Percentiles rank a stretch among this genome's conserved stretches.
Conservation (phyloP, 371 early-diverging fungal genomes). For the Mortierella sp. region DNA sequence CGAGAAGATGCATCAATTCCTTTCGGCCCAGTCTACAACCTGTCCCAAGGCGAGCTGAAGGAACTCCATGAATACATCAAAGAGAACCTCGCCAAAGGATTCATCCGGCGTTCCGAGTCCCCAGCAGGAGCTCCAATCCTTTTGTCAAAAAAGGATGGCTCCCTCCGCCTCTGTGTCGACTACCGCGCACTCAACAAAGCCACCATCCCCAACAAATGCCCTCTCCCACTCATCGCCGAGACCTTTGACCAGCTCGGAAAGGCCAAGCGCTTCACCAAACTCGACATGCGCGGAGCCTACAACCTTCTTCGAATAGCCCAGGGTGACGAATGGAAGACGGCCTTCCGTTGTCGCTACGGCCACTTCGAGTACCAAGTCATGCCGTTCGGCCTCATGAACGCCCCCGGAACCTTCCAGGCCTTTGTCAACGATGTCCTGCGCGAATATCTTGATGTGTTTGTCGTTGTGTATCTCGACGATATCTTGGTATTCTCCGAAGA, state of each 20-base stretch:
- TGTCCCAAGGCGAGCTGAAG: slow-evolving; percentile 42
- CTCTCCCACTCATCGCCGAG: slow-evolving; percentile 53
- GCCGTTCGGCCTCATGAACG: slow-evolving; percentile 58
- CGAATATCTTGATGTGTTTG: slow-evolving; percentile 54
- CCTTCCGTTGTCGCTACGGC: slow-evolving; percentile 54
- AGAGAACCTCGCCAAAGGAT: slow-evolving; percentile 38
- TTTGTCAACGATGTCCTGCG: slow-evolving; percentile 57
- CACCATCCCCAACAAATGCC: slow-evolving; percentile 52
- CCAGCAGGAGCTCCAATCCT: slow-evolving; percentile 65
- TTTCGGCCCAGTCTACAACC: slow-evolving; percentile 27
- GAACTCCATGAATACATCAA: slow-evolving; percentile 31
- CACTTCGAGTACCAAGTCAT: slow-evolving; percentile 57
- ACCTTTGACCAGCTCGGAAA: slow-evolving; percentile 39
- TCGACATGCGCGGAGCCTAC: slow-evolving; percentile 56
- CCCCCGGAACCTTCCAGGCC: slow-evolving; percentile 57
- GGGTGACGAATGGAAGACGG: slow-evolving; percentile 20
- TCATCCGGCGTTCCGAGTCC: slow-evolving; percentile 57
- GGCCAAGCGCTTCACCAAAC: slow-evolving; percentile 45
- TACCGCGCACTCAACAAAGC: slow-evolving; percentile 62
- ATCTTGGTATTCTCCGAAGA: slow-evolving; percentile 64
- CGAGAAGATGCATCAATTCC: slow-evolving; percentile 20
- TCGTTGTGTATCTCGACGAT: slow-evolving; percentile 65
- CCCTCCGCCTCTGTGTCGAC: slow-evolving; percentile 50
- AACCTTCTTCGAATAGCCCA: slow-evolving; percentile 37
- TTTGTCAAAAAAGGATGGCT: slow-evolving; percentile 71